phyloP scores from a whole-genome alignment of 305 asterid species.

The Fraxinus dipetala region DNA sequence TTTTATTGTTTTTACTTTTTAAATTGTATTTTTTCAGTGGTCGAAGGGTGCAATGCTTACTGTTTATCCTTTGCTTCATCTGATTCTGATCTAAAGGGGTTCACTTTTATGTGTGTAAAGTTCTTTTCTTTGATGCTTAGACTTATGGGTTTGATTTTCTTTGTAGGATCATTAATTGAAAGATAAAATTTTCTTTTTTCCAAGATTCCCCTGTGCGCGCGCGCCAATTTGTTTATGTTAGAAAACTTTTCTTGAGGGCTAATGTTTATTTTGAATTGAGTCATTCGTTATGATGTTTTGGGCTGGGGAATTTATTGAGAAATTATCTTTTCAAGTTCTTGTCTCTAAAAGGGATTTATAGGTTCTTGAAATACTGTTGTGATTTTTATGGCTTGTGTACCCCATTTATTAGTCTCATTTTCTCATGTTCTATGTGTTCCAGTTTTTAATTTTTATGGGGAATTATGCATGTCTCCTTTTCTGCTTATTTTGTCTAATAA shows the following conservation, averaged over 20 bases:
- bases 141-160: constrained; percentile 9
- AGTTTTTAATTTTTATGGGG: neutral
- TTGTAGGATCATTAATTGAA: constrained; percentile 15
- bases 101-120: constrained; percentile 21
- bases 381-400: neutral
- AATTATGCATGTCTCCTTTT: neutral
- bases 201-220: neutral
- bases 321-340: neutral
- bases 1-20: constrained; percentile 3
- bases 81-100: constrained; percentile 34
- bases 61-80: constrained; percentile 33
- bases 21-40: neutral
- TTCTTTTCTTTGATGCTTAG: constrained; percentile 27
- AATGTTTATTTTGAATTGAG: neutral
- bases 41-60: constrained; percentile 13
- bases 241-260: neutral
- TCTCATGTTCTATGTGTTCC: neutral
- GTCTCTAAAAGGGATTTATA: neutral
- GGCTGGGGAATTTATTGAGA: neutral
- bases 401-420: neutral
- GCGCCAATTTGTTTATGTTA: neutral
- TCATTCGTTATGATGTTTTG: neutral
- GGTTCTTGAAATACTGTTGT: neutral
- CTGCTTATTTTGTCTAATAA: neutral
- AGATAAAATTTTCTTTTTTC: constrained; percentile 10